These are phyloP conservation scores for Raphanus sativus DNA, from an alignment of 345 rosid genomes.

Conservation along the genomic window DNA sequence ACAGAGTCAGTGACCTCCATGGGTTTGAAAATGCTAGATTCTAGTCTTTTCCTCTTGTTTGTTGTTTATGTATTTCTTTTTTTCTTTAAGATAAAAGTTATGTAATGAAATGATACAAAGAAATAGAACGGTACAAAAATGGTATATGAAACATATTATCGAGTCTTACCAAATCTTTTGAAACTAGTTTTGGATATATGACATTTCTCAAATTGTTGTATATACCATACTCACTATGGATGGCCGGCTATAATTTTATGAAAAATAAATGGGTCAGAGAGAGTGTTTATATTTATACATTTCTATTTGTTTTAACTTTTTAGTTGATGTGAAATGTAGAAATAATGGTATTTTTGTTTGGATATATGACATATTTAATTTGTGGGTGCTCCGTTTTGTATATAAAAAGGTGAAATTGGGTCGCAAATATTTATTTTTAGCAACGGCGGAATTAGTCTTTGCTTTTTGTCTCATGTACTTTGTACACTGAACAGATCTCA, in stretches of 20 bases:
- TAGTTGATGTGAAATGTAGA: not conserved
- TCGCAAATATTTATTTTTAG: not conserved
- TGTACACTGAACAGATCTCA: constrained; percentile 23
- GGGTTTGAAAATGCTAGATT: constrained; percentile 97
- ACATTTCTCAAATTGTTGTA: not conserved
- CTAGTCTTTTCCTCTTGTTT: constrained; percentile 35
- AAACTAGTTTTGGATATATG: not conserved
- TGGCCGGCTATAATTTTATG: not conserved
- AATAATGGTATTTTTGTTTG: not conserved
- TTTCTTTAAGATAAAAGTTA: constrained; percentile 3
- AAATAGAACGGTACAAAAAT: constrained; percentile 14
- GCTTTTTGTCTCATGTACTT: constrained; percentile 30
- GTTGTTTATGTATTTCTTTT: not conserved
- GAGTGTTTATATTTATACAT: not conserved
- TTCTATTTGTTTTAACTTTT: not conserved
- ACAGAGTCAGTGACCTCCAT: constrained; percentile 90
- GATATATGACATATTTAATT: not conserved
- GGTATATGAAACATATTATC: constrained; percentile 13
- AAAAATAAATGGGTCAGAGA: not conserved
- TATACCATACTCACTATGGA: not conserved
- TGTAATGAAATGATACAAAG: constrained; percentile 41
- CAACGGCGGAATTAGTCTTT: constrained; percentile 12
- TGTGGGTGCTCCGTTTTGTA: not conserved
- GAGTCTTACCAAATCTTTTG: not conserved
- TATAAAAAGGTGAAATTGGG: not conserved